Evolutionary conservation across 805 yeast species (phyloP).

Genomic region (Teunomyces kruisii): DNA sequence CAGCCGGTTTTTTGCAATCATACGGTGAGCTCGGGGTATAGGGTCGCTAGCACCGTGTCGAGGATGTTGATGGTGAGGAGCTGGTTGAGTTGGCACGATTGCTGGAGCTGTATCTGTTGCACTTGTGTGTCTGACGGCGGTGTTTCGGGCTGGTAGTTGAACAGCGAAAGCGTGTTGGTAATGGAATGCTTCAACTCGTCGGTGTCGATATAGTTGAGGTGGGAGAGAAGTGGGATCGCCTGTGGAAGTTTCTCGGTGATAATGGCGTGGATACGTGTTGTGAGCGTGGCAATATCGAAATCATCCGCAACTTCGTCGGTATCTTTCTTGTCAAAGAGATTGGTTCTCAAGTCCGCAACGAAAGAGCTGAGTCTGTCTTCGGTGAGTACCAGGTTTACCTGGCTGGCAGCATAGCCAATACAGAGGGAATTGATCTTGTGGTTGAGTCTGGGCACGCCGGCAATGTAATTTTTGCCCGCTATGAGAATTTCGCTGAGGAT

Average conservation of each 20-base stretch:
- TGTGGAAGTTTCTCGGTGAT: conserved; percentile 5
- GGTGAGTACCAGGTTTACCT: not conserved
- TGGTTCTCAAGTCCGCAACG: conserved; percentile 12
- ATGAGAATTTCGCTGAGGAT: conserved; percentile 12
- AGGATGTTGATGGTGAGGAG: conserved; percentile 40
- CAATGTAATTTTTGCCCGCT: not conserved
- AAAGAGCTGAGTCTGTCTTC: conserved; percentile 11
- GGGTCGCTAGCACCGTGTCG: conserved; percentile 40
- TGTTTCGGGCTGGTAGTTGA: conserved; percentile 9
- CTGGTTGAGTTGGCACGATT: conserved; percentile 35
- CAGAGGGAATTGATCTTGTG: conserved; percentile 8
- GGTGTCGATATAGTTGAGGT: conserved; percentile 6
- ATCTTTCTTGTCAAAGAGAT: conserved; percentile 12
- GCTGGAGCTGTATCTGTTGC: conserved; percentile 3
- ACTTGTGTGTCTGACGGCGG: not conserved
- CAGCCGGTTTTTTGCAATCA: not conserved
- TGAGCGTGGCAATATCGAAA: conserved; percentile 5
- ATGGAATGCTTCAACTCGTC: conserved; percentile 10
- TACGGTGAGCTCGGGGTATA: conserved; percentile 36
- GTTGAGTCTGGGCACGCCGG: conserved; percentile 2
- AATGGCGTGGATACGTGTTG: conserved; percentile 13
- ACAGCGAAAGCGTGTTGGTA: conserved; percentile 9
- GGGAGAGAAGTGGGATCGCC: not conserved
- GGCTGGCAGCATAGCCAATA: not conserved
- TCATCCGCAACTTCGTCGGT: not conserved